These are phyloP conservation scores for Lavandula angustifolia DNA, from an alignment of 257 asterid species.

Conservation along the genomic window DNA sequence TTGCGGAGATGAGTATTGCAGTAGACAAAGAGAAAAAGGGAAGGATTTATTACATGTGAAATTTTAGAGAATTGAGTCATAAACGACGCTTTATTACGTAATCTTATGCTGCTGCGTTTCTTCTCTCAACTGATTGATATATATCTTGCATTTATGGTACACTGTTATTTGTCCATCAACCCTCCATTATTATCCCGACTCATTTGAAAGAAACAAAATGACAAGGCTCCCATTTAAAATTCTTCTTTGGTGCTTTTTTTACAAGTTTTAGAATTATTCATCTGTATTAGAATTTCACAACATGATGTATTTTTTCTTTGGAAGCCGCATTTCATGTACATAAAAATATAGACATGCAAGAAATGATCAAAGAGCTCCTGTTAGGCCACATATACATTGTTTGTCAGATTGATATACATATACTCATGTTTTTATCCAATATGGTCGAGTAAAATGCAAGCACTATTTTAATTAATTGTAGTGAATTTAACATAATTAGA, in stretches of 20 bases:
- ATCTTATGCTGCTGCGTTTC: constrained; percentile 1
- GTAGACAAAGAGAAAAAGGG: neutral
- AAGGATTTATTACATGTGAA: constrained; percentile 26
- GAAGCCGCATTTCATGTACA: too few relatives aligned
- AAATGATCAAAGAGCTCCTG: too few relatives aligned
- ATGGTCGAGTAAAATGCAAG: too few relatives aligned
- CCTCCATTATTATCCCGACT: constrained; percentile 25
- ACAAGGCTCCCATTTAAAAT: constrained; percentile 3
- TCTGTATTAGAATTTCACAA: too few relatives aligned
- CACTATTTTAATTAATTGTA: too few relatives aligned
- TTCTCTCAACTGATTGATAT: constrained; percentile 23
- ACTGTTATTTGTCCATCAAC: constrained; percentile 10
- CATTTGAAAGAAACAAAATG: neutral
- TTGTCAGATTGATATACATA: too few relatives aligned
- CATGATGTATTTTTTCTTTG: too few relatives aligned
- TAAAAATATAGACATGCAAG: too few relatives aligned
- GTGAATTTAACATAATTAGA: too few relatives aligned
- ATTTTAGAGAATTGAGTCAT: constrained; percentile 15
- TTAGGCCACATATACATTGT: too few relatives aligned
- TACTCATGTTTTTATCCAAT: too few relatives aligned
- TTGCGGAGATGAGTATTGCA: constrained; percentile 31
- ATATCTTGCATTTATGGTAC: constrained; percentile 29
- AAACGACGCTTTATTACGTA: constrained; percentile 25
- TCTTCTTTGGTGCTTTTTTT: neutral
- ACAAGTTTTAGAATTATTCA: neutral